Evolutionary conservation across 441 rosid genomes (phyloP).

Genomic region (Geranium incanum): DNA sequence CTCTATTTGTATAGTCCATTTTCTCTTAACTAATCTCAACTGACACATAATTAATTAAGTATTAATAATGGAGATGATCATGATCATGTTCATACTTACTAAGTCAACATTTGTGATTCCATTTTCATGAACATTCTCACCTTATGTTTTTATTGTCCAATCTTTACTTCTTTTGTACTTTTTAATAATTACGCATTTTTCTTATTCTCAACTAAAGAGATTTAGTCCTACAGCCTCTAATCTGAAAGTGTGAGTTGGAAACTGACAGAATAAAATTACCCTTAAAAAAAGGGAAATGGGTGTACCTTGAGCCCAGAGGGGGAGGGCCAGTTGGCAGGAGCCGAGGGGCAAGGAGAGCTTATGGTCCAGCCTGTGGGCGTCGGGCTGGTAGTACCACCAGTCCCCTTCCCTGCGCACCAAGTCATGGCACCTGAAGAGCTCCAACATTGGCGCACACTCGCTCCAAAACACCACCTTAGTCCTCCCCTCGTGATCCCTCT

Average conservation of each 20-base stretch:
- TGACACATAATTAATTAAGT: slow-evolving; percentile 6
- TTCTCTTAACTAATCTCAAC: neutral
- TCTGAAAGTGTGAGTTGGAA: no score
- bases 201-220: no score
- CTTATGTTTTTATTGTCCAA: no score
- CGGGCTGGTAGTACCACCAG: slow-evolving; percentile 76
- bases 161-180: no score
- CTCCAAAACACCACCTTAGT: slow-evolving; percentile 60
- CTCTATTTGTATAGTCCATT: neutral
- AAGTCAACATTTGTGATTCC: no score
- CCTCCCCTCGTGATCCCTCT: slow-evolving; percentile 10
- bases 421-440: slow-evolving; percentile 72
- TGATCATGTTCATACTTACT: no score
- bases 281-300: no score
- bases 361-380: slow-evolving; percentile 49
- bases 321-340: slow-evolving; percentile 69
- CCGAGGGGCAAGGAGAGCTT: slow-evolving; percentile 72
- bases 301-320: slow-evolving; percentile 18
- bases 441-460: slow-evolving; percentile 80
- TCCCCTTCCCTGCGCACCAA: slow-evolving; percentile 58
- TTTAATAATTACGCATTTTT: no score
- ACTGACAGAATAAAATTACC: no score
- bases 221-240: no score
- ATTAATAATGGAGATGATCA: no score
- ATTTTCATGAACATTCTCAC: no score